phyloP scores from a whole-genome alignment of 2,329 filamentous ascomycete genomes.

The Sporothrix protearum region DNA sequence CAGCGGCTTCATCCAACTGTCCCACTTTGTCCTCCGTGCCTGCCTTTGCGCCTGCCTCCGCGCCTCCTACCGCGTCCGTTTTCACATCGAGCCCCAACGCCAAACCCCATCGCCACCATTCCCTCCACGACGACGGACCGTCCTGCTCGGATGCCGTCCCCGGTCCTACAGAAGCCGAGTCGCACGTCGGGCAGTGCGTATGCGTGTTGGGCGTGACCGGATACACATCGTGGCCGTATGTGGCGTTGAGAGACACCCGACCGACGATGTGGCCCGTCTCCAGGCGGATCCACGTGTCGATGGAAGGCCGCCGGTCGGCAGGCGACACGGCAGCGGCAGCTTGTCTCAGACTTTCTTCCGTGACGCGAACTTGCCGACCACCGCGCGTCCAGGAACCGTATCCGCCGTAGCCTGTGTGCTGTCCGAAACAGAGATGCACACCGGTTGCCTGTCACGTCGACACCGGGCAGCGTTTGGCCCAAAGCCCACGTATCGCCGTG shows the following conservation, averaged over 20 bases:
- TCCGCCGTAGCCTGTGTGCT: constrained; percentile 67
- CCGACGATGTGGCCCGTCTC: constrained; percentile 46
- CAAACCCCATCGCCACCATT: not conserved
- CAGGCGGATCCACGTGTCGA: constrained; percentile 52
- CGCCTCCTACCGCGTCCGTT: not conserved
- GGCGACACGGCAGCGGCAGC: not conserved
- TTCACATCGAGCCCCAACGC: not conserved
- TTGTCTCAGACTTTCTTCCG: constrained; percentile 29
- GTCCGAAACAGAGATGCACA: constrained; percentile 45
- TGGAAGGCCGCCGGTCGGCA: constrained; percentile 24
- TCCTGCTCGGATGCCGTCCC: not conserved
- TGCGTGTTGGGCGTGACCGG: constrained; percentile 32
- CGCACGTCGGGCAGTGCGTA: constrained; percentile 10
- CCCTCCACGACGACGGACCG: not conserved
- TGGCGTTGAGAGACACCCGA: constrained; percentile 48
- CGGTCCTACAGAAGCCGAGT: not conserved
- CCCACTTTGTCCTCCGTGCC: not conserved
- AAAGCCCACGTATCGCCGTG: constrained; percentile 48
- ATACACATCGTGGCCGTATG: constrained; percentile 50
- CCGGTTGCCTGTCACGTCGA: constrained; percentile 41
- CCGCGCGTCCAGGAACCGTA: constrained; percentile 64
- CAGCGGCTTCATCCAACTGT: not conserved
- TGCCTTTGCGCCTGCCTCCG: not conserved
- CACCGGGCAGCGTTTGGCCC: constrained; percentile 24
- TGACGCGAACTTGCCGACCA: constrained; percentile 32